Base-by-base conservation (phyloP, 2,329 filamentous ascomycete species). In the Sclerotinia minor region DNA sequence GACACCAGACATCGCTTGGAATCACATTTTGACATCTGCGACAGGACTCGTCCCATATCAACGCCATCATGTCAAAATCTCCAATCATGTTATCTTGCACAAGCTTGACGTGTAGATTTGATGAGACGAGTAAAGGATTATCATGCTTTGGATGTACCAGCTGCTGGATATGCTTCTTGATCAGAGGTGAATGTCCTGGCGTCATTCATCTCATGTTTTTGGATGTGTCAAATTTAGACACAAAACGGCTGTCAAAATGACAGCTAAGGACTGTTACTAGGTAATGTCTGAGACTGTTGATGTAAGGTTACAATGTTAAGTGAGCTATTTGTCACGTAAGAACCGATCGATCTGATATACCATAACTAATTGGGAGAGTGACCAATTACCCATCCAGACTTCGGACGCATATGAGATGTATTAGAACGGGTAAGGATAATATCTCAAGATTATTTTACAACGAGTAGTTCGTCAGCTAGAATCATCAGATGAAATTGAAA, bases 1-100 rank as follows among this genome's bases (percentile, higher is more conserved):
- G 50, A 7, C 47, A 45, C 38, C 50, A 65, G 63, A 65, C 63
- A 26, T 57, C 63, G 63, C 50, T 65, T 65, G 38, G 38, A 54
- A 44, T 65, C 63, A 65, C 26, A 65, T 55, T n/a, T 13, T 26
- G 15, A 57, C 13, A 57, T 57, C 63, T 65, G 63, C 50, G 50
- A 65, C 63, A 57, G 19, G n/a, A 2, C 50, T 65, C 29, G 63
- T 65, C 38, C 50, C 63, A 57, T 45, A 38, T 47, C 38, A 45
- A 65, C 50, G 26, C 63, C 63, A 57, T 26, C 13, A 45, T 13
- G 41, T 24, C 38, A 57, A 32, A 35, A 24, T 4, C 7, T 5
- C 38, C 63, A 57, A 65, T 65, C 26, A 21, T 9, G 6, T 26
- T 3, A 6, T 1, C 3, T 35, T 11, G 2, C 2, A 7, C 26